Percentiles rank a stretch among this genome's conserved stretches.
Evolutionary conservation across 2,329 filamentous ascomycete genomes (phyloP).

Genomic region (Fusarium tjaetaba): DNA sequence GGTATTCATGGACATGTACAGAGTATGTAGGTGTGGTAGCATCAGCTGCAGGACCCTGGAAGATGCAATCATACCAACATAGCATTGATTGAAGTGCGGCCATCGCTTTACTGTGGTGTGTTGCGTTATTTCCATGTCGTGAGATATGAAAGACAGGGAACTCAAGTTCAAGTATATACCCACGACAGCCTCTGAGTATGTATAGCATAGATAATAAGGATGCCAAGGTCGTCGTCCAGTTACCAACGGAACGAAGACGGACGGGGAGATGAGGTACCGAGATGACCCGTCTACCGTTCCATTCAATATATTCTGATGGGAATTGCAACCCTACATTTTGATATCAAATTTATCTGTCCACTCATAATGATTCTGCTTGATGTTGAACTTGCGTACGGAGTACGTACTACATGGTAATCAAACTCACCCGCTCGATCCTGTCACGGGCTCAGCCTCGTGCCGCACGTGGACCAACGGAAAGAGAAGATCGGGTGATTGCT

Average conservation of each 20-base stretch:
- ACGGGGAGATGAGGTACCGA: slow-evolving; percentile 5
- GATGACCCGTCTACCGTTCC: background rate
- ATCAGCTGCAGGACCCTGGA: slow-evolving; percentile 17
- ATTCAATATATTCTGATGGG: background rate
- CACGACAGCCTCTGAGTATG: background rate
- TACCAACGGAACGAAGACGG: background rate
- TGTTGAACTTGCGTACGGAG: background rate
- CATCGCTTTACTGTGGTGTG: slow-evolving; percentile 1
- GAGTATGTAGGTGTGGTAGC: slow-evolving; percentile 2
- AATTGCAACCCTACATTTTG: background rate
- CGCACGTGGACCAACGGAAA: slow-evolving; percentile 18
- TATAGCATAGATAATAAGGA: background rate
- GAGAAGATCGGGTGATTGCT: slow-evolving; percentile 2
- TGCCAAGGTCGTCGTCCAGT: background rate
- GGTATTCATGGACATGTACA: background rate
- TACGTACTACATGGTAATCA: slow-evolving; percentile 19
- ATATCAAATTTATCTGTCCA: background rate
- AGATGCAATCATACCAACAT: background rate
- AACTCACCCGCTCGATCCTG: slow-evolving; percentile 17
- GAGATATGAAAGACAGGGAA: slow-evolving; percentile 4
- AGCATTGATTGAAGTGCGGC: background rate
- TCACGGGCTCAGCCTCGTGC: slow-evolving; percentile 31
- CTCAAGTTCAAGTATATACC: background rate
- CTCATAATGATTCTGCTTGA: background rate
- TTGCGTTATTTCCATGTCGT: slow-evolving; percentile 1